These are phyloP conservation scores for Fusarium fujikuroi DNA, from an alignment of 2,329 filamentous ascomycete genomes.

Conservation along the genomic window DNA sequence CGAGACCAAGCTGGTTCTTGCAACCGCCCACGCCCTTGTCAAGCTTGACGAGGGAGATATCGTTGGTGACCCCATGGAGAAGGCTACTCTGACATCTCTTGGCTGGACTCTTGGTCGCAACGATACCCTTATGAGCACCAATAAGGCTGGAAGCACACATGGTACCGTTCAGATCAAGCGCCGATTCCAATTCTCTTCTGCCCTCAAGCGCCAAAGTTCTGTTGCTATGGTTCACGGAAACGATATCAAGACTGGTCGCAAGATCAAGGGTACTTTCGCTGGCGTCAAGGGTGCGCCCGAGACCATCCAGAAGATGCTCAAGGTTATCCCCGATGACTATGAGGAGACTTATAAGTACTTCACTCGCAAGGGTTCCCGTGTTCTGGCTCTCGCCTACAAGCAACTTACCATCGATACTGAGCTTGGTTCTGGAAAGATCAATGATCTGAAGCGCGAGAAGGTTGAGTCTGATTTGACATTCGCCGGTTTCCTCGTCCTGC, in stretches of 20 bases:
- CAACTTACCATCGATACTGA: constrained; percentile 85
- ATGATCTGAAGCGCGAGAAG: constrained; percentile 92
- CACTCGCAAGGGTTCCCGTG: constrained; percentile 92
- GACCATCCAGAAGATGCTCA: constrained; percentile 94
- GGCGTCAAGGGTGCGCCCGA: constrained; percentile 97
- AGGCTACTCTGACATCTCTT: constrained; percentile 88
- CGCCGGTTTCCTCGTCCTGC: constrained; percentile 93
- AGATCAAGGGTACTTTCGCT: constrained; percentile 86
- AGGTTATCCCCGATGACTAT: constrained; percentile 84
- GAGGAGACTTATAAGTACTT: constrained; percentile 99
- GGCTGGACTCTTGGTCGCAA: constrained; percentile 94
- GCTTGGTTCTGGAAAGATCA: constrained; percentile 84
- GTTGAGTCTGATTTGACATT: constrained; percentile 88
- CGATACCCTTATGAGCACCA: constrained; percentile 77
- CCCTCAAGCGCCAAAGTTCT: constrained; percentile 94
- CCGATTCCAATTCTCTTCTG: constrained; percentile 97
- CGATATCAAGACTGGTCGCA: constrained; percentile 78
- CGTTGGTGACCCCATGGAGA: constrained; percentile 99
- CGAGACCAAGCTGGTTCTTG: constrained; percentile 91
- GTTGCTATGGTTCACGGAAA: constrained; percentile 83
- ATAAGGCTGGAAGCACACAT: constrained; percentile 50
- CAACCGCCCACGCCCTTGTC: constrained; percentile 93
- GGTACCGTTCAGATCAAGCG: constrained; percentile 94
- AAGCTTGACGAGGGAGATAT: constrained; percentile 97
- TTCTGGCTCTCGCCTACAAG: constrained; percentile 94